phyloP scores from a whole-genome alignment of 2,329 filamentous ascomycete genomes.

The Arachnomyces sp. region DNA sequence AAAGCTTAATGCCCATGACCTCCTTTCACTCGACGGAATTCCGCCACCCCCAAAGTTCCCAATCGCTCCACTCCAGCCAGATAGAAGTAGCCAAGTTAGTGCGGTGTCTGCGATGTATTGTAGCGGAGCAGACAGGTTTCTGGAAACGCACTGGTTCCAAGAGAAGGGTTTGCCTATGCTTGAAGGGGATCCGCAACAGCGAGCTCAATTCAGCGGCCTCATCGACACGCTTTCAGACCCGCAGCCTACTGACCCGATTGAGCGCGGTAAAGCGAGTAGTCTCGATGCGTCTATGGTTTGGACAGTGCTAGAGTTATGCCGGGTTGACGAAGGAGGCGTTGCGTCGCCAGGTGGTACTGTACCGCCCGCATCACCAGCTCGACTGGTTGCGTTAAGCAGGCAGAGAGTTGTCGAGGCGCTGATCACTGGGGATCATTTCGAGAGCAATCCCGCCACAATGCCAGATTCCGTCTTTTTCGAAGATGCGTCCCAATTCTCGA shows the following conservation, averaged over 20 bases:
- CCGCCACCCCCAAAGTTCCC: slow-evolving; percentile 45
- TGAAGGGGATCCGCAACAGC: slow-evolving; percentile 48
- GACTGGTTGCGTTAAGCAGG: slow-evolving; percentile 58
- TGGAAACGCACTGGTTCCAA: slow-evolving; percentile 79
- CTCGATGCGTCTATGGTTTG: slow-evolving; percentile 54
- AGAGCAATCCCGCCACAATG: slow-evolving; percentile 38
- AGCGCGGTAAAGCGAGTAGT: slow-evolving; percentile 36
- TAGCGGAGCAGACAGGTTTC: slow-evolving; percentile 61
- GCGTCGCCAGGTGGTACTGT: slow-evolving; percentile 28
- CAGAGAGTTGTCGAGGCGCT: slow-evolving; percentile 69
- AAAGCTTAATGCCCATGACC: slow-evolving; percentile 65
- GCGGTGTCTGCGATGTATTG: slow-evolving; percentile 69
- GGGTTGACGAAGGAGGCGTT: slow-evolving; percentile 26
- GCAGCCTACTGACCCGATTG: slow-evolving; percentile 29
- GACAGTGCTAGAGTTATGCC: slow-evolving; percentile 49
- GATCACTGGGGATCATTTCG: slow-evolving; percentile 61
- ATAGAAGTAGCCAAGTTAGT: slow-evolving; percentile 57
- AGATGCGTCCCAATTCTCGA: slow-evolving; percentile 32
- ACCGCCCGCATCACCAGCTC: slow-evolving; percentile 44
- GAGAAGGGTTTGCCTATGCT: slow-evolving; percentile 46
- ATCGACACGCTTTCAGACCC: slow-evolving; percentile 41
- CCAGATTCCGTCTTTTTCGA: slow-evolving; percentile 33
- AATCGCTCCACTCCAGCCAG: slow-evolving; percentile 39
- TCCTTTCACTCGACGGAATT: slow-evolving; percentile 56
- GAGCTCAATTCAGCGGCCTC: slow-evolving; percentile 60